A percentile compares a stretch with the other conserved stretches of the same genome.
phyloP scores from a whole-genome alignment of 1,284 basidiomycete genomes.

The Sporisorium scitamineum region DNA sequence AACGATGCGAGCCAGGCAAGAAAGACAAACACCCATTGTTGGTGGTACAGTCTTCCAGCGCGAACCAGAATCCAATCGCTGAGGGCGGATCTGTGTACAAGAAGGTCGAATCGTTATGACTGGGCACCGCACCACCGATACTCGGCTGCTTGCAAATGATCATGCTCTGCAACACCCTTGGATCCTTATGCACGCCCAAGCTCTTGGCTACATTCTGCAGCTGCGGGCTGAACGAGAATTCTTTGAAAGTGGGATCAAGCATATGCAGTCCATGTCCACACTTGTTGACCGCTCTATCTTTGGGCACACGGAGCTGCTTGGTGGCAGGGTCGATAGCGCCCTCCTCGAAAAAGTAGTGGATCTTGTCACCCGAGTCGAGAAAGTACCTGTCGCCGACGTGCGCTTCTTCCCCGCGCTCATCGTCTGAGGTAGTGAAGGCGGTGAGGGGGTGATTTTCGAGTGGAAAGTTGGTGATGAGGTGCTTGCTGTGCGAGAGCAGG shows the following conservation, averaged over 20 bases:
- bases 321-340: constrained; percentile 73
- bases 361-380: constrained; percentile 83
- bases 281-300: constrained; percentile 56
- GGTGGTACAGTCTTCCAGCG: constrained; percentile 77
- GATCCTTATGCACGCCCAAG: constrained; percentile 45
- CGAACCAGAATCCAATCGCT: constrained; percentile 95
- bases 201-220: constrained; percentile 49
- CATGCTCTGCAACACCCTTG: constrained; percentile 89
- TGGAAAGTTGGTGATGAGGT: constrained; percentile 81
- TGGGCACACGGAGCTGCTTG: constrained; percentile 33
- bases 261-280: constrained; percentile 76
- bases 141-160: constrained; percentile 72
- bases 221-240: constrained; percentile 41
- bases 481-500: constrained; percentile 76
- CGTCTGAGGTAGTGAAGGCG: constrained; percentile 80
- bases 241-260: constrained; percentile 80
- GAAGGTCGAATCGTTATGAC: constrained; percentile 74
- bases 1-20: constrained; percentile 56
- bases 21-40: constrained; percentile 60
- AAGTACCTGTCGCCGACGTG: constrained; percentile 87
- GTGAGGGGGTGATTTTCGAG: constrained; percentile 87
- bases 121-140: constrained; percentile 66
- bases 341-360: constrained; percentile 84
- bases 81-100: constrained; percentile 88
- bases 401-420: constrained; percentile 31